Base-by-base conservation (phyloP, 202 grass and related monocot genomes). In the Carex arenaria region DNA sequence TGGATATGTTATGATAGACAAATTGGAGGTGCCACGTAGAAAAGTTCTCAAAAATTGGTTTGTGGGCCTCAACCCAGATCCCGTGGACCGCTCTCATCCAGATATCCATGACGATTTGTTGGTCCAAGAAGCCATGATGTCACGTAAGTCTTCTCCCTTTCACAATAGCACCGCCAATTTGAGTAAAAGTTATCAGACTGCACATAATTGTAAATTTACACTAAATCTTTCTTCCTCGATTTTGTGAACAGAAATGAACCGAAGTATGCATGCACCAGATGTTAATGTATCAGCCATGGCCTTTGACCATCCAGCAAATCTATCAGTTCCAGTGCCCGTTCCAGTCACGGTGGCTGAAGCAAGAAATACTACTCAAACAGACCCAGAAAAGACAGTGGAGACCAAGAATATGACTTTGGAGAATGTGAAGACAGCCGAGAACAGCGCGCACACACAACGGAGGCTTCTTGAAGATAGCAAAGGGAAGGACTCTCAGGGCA, bases 1-100 rank as follows among this genome's bases (percentile, higher is more conserved):
- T 72, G 96, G 93, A 80, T 95, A 98, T 90, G 31, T 95, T 74
- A 95, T 98, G 96, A 93, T 92, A 79, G 96, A 98, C 84, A 98
- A 98, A 74, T 87, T 98, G 68, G 96, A 98, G 78, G 89, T 98
- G 83, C 96, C 96, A 60, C 89, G 89, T 85, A 92, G 96, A 62
- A 92, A 90, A 93, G 92, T 98, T 81, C 87, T 8, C 76, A 98
- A 95, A 85, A 85, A 98, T 84, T 98, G 96, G 96, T 90, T 93
- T 56, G 96, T 98, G 82, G 96, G 96, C 31, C 69, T 95, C 57
- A 75, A 98, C 80, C 83, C 89, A 19, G 93, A 98, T 80, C 91
- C 87, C 42, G 79, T 87, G 71, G 91, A 98, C 73, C 96, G 81
- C 78, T 95, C 96, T 66, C 93, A 93, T 89, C 96, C 96, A 20